phyloP scores from a whole-genome alignment of 1,284 basidiomycete species.

The Meira nashicola region DNA sequence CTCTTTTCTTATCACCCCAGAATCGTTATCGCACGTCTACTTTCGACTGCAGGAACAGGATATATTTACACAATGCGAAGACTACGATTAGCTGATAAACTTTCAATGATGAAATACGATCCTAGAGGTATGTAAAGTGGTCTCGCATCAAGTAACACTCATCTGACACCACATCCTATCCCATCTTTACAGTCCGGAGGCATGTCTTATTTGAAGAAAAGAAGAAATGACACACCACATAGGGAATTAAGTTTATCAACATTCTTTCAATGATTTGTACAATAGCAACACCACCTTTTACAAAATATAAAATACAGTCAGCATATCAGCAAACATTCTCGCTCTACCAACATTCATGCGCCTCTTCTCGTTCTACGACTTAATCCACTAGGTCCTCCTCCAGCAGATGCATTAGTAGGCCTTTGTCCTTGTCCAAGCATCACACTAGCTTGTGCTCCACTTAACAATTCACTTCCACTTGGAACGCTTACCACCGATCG shows the following conservation, averaged over 20 bases:
- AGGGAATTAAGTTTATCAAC: too few relatives aligned
- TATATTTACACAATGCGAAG: constrained; percentile 49
- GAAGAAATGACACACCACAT: constrained; percentile 12
- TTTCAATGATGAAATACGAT: constrained; percentile 51
- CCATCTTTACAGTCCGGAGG: constrained; percentile 31
- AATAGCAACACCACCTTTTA: too few relatives aligned
- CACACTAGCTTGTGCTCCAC: constrained; percentile 34
- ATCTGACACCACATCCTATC: not conserved
- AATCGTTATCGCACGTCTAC: constrained; percentile 46
- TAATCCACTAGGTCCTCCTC: not conserved
- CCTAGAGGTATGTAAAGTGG: constrained; percentile 38
- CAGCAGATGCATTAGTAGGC: not conserved
- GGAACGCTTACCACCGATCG: constrained; percentile 37
- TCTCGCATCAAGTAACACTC: not conserved
- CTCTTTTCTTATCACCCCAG: constrained; percentile 16
- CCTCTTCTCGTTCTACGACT: not conserved
- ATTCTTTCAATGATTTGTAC: too few relatives aligned
- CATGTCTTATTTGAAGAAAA: constrained; percentile 48
- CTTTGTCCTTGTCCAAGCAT: constrained; percentile 6
- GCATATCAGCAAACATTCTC: too few relatives aligned
- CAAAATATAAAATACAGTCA: too few relatives aligned
- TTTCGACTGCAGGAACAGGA: constrained; percentile 49
- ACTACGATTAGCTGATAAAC: constrained; percentile 35
- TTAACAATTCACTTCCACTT: constrained; percentile 45
- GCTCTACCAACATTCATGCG: too few relatives aligned